A percentile compares a stretch with the other conserved stretches of the same genome.
phyloP scores from a whole-genome alignment of 352 stramenopile genomes.

The Plasmopara muralis region DNA sequence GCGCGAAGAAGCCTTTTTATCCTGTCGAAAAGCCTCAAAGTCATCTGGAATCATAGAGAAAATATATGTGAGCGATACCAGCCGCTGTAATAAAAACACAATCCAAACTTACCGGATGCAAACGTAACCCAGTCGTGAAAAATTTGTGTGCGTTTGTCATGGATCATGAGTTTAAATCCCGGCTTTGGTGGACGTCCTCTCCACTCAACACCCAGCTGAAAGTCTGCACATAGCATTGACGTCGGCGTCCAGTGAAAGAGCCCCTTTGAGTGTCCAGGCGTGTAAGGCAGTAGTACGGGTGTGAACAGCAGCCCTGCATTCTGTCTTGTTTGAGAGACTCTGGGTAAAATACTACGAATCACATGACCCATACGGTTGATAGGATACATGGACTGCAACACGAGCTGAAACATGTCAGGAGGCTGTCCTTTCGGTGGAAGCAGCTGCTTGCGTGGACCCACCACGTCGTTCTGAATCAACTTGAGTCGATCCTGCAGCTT shows the following conservation, averaged over 20 bases:
- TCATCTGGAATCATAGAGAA: conserved; percentile 32
- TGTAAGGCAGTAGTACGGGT: conserved; percentile 70
- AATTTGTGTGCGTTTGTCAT: conserved; percentile 77
- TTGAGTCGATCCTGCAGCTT: conserved; percentile 85
- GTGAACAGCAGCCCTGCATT: conserved; percentile 76
- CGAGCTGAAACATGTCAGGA: conserved; percentile 71
- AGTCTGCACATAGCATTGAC: conserved; percentile 51
- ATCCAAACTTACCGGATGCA: conserved; percentile 35
- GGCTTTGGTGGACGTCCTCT: conserved; percentile 62
- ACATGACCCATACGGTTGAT: conserved; percentile 69
- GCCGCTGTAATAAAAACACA: background rate
- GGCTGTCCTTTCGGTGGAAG: conserved; percentile 68
- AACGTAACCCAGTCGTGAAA: conserved; percentile 88
- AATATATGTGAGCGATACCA: background rate
- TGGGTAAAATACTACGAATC: conserved; percentile 65
- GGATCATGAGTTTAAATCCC: conserved; percentile 79
- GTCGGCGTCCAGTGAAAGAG: conserved; percentile 68
- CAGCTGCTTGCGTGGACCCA: conserved; percentile 71
- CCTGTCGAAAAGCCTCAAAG: conserved; percentile 68
- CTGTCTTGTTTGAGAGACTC: conserved; percentile 68
- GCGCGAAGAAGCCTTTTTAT: conserved; percentile 78
- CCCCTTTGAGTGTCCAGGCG: conserved; percentile 66
- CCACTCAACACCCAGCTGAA: conserved; percentile 81
- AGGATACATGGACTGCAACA: conserved; percentile 82
- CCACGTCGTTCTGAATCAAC: conserved; percentile 87